Conservation (phyloP, 192 early-diverging fungal genomes). For the Gonapodya prolifera region DNA sequence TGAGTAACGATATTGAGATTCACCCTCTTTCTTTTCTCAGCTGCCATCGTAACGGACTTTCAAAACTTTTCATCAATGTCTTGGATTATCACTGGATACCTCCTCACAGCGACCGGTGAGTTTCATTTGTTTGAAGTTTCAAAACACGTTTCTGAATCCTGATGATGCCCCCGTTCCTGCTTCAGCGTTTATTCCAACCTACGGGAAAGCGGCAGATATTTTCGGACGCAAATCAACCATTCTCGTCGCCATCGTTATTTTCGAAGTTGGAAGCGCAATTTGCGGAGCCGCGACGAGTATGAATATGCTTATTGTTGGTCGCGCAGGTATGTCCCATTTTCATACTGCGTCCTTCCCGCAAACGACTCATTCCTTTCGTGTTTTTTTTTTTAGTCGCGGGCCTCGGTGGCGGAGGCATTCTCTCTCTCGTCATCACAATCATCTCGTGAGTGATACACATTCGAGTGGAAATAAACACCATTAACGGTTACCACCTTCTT, state of each 20-base stretch:
- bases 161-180: not conserved
- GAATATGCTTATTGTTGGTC: constrained; percentile 54
- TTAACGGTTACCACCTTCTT: too few relatives aligned
- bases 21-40: too few relatives aligned
- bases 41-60: constrained; percentile 2
- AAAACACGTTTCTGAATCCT: not conserved
- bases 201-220: constrained; percentile 83
- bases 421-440: constrained; percentile 64
- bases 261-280: constrained; percentile 67
- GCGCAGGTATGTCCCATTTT: too few relatives aligned
- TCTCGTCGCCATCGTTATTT: constrained; percentile 57
- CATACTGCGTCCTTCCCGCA: too few relatives aligned
- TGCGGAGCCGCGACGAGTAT: constrained; percentile 58
- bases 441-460: too few relatives aligned
- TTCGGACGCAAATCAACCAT: constrained; percentile 78
- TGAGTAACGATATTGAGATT: too few relatives aligned
- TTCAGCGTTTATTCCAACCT: constrained; percentile 58
- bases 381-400: too few relatives aligned
- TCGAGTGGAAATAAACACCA: too few relatives aligned
- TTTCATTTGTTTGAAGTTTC: not conserved
- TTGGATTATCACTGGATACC: not conserved
- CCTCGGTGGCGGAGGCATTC: constrained; percentile 67
- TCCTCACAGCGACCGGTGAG: not conserved
- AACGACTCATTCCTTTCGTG: too few relatives aligned
- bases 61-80: not conserved